Conservation (phyloP, 31 red algal species). For the Odonthalia washingtoniensis region DNA sequence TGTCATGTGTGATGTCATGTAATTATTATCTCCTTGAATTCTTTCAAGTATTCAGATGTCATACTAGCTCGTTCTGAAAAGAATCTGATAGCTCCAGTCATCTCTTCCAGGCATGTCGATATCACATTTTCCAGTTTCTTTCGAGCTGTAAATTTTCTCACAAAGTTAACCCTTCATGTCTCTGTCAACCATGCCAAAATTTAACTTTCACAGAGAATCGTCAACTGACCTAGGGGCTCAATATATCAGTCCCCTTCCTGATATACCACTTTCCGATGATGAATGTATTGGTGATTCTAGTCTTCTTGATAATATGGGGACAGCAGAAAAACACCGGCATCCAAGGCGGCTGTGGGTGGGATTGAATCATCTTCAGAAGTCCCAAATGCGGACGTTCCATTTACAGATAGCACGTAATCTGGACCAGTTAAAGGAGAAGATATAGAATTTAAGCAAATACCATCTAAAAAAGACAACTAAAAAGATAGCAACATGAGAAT, state of each 20-base stretch:
- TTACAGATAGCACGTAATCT: neutral
- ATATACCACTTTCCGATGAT: neutral
- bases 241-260: constrained; percentile 52
- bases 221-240: constrained; percentile 42
- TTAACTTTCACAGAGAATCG: constrained; percentile 52
- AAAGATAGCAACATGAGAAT: no score
- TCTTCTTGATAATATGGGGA: neutral
- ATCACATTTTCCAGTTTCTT: constrained; percentile 33
- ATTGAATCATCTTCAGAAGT: neutral
- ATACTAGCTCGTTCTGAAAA: neutral
- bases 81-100: constrained; percentile 34
- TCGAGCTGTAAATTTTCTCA: constrained; percentile 4
- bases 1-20: no score
- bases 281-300: neutral
- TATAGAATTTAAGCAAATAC: neutral
- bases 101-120: constrained; percentile 44
- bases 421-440: no score
- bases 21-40: no score
- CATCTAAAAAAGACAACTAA: neutral
- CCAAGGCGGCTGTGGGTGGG: no score
- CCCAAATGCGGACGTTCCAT: neutral
- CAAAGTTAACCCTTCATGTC: constrained; percentile 33
- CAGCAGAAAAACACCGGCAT: neutral
- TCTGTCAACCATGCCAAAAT: constrained; percentile 21
- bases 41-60: no score